Conservation (phyloP, 2,329 filamentous ascomycete species). For the Colletotrichum shisoi region DNA sequence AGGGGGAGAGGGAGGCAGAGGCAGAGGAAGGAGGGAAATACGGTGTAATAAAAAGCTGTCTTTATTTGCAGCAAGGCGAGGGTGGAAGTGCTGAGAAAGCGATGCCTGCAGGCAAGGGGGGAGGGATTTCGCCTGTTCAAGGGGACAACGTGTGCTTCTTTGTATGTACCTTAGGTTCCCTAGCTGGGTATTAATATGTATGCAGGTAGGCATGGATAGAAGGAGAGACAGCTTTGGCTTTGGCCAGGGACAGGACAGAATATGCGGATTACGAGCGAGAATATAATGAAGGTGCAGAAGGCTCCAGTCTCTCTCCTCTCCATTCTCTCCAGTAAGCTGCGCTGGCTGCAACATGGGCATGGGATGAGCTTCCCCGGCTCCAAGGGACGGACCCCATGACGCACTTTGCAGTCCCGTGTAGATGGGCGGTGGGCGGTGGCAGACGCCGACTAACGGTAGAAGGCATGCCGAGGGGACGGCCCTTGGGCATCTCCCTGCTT, state of each 20-base stretch:
- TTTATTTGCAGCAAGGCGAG: conserved; percentile 4
- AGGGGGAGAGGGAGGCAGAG: neutral
- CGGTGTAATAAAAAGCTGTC: neutral
- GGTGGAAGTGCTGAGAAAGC: neutral
- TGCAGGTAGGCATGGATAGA: neutral
- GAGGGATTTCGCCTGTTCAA: neutral
- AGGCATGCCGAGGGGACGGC: conserved; percentile 6
- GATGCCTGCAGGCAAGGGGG: neutral
- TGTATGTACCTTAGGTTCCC: neutral
- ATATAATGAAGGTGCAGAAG: conserved; percentile 18
- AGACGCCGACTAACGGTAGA: neutral
- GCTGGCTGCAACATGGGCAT: neutral
- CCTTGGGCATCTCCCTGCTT: too few relatives aligned
- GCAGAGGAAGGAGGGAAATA: neutral
- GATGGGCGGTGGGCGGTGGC: conserved; percentile 15
- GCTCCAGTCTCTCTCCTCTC: conserved; percentile 16
- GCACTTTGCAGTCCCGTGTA: conserved; percentile 31
- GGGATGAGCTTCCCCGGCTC: conserved; percentile 11
- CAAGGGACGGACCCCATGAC: conserved; percentile 31
- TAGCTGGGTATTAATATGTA: neutral
- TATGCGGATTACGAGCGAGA: conserved; percentile 1
- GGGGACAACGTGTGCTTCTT: conserved; percentile 20
- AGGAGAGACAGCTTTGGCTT: neutral
- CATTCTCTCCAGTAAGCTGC: conserved; percentile 27
- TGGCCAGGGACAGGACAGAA: neutral